phyloP scores from a whole-genome alignment of 106 monocot species.

The Dioscorea alata region DNA sequence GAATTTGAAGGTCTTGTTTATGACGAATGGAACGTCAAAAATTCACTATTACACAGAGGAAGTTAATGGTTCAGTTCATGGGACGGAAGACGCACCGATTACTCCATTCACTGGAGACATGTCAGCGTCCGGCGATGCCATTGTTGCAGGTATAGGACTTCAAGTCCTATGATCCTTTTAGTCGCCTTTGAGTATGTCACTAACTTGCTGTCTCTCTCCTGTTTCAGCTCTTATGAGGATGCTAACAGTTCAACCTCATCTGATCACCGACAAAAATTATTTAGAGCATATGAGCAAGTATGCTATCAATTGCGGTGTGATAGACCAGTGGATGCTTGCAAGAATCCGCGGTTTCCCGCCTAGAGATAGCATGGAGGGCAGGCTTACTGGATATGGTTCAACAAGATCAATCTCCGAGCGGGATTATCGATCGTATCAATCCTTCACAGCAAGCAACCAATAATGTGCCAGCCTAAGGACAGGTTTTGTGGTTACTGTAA shows the following conservation, averaged over 20 bases:
- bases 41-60: constrained; percentile 79
- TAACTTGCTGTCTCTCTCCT: background rate
- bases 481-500: too few species aligned
- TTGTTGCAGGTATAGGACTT: constrained; percentile 70
- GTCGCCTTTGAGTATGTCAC: background rate
- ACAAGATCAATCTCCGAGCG: constrained; percentile 52
- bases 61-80: constrained; percentile 55
- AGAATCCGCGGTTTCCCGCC: constrained; percentile 51
- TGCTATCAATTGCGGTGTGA: constrained; percentile 76
- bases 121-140: constrained; percentile 75
- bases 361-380: constrained; percentile 25
- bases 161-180: background rate
- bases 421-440: constrained; percentile 54
- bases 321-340: constrained; percentile 58
- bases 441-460: constrained; percentile 29
- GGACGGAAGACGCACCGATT: constrained; percentile 86
- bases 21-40: constrained; percentile 84
- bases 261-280: constrained; percentile 59
- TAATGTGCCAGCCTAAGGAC: too few species aligned
- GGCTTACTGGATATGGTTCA: background rate
- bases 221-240: constrained; percentile 78
- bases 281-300: constrained; percentile 63
- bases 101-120: constrained; percentile 83
- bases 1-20: constrained; percentile 69
- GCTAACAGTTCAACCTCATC: constrained; percentile 67